Percentiles rank a stretch among this genome's conserved stretches.
phyloP scores from a whole-genome alignment of 2,329 filamentous ascomycete genomes.

The Exophiala bonariae region DNA sequence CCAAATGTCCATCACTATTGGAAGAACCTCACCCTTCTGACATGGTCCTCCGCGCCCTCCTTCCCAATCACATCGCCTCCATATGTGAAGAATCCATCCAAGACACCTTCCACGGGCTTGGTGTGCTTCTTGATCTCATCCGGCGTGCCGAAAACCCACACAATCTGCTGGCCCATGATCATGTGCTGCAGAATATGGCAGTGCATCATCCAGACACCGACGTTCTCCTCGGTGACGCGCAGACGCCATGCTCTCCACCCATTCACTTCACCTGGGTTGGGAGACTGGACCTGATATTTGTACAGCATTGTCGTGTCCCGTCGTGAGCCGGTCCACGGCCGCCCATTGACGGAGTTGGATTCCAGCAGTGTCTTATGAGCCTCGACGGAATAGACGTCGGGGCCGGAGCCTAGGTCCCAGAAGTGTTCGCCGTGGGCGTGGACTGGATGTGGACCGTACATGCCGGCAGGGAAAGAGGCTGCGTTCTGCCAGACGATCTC shows the following conservation, averaged over 20 bases:
- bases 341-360: constrained; percentile 20
- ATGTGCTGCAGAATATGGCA: constrained; percentile 52
- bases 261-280: constrained; percentile 40
- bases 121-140: constrained; percentile 38
- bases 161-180: constrained; percentile 40
- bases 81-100: constrained; percentile 45
- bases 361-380: constrained; percentile 43
- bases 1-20: background rate
- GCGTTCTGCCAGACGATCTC: constrained; percentile 47
- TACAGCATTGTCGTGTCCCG: constrained; percentile 58
- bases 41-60: constrained; percentile 11
- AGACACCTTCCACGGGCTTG: constrained; percentile 29
- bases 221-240: constrained; percentile 38
- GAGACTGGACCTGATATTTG: constrained; percentile 46
- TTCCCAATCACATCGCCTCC: constrained; percentile 46
- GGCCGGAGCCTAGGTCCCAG: constrained; percentile 49
- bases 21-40: background rate
- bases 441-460: constrained; percentile 44
- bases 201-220: constrained; percentile 55
- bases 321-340: constrained; percentile 13
- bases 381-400: constrained; percentile 44
- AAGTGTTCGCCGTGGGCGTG: constrained; percentile 49
- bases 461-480: constrained; percentile 29
- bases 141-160: constrained; percentile 48
- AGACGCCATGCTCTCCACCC: constrained; percentile 66